phyloP scores from a whole-genome alignment of 1,139 yeast species.

The Arxiozyma slooffiae region DNA sequence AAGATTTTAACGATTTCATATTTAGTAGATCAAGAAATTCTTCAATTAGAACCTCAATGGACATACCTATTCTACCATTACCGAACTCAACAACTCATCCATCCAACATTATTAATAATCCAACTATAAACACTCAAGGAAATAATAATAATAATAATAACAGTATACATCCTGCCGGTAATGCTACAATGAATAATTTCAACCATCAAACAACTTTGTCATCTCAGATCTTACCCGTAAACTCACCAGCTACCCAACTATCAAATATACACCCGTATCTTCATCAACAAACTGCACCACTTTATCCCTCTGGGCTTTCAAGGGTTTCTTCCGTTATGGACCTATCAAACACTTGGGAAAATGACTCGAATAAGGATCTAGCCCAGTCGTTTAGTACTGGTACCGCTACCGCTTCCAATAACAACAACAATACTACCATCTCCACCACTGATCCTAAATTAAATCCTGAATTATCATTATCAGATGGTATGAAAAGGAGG shows the following conservation, averaged over 20 bases:
- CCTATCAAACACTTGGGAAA: conserved; percentile 2
- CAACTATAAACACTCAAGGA: background rate
- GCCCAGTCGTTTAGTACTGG: background rate
- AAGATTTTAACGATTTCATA: conserved; percentile 11
- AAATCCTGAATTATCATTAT: background rate
- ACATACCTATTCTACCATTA: conserved; percentile 1
- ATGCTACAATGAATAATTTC: background rate
- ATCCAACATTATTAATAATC: background rate
- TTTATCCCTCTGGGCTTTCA: conserved; percentile 6
- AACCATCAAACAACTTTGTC: background rate
- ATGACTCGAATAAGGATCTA: background rate
- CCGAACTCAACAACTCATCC: background rate
- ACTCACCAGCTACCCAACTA: background rate
- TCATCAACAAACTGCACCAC: conserved; percentile 2
- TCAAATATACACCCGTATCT: background rate
- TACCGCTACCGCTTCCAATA: background rate
- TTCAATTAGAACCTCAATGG: conserved; percentile 11
- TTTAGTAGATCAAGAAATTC: conserved; percentile 14
- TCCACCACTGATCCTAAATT: background rate
- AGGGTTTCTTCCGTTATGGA: conserved; percentile 5
- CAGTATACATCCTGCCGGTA: background rate
- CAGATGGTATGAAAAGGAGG: background rate
- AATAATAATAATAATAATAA: background rate
- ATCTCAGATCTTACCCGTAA: background rate
- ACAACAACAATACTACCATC: background rate